Conservation (phyloP, 2,329 filamentous ascomycete species). For the Hypoxylon sp. region DNA sequence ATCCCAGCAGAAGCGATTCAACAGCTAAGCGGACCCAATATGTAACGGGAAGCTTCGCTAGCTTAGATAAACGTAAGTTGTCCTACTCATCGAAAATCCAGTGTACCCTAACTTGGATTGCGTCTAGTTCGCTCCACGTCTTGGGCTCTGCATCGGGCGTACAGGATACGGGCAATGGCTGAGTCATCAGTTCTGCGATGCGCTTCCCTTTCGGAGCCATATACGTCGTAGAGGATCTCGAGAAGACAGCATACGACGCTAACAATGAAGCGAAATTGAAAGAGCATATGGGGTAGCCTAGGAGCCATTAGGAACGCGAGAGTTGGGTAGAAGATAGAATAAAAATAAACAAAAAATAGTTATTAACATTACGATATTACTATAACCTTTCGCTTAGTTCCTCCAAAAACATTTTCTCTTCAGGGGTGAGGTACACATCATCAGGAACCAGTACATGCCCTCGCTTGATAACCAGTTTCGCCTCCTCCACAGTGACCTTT, state of each 20-base stretch:
- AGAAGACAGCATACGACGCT: too few species aligned
- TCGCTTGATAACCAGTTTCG: slow-evolving; percentile 32
- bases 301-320: background rate
- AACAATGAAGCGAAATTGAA: too few species aligned
- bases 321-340: background rate
- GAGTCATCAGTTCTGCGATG: too few species aligned
- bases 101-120: too few species aligned
- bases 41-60: background rate
- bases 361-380: background rate
- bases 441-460: slow-evolving; percentile 31
- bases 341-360: too few species aligned
- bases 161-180: too few species aligned
- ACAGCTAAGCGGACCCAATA: background rate
- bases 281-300: background rate
- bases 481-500: slow-evolving; percentile 15
- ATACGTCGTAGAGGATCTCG: background rate
- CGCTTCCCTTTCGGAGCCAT: too few species aligned
- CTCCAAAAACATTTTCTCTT: slow-evolving; percentile 40
- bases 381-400: slow-evolving; percentile 39
- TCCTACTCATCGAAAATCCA: too few species aligned
- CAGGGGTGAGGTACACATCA: slow-evolving; percentile 35
- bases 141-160: too few species aligned
- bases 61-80: background rate
- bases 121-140: too few species aligned
- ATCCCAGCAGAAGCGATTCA: background rate